Percentiles rank a stretch among this genome's conserved stretches.
These are phyloP conservation scores for Leucocoprinus leucothites DNA, from an alignment of 768 basidiomycete species.

Conservation along the genomic window DNA sequence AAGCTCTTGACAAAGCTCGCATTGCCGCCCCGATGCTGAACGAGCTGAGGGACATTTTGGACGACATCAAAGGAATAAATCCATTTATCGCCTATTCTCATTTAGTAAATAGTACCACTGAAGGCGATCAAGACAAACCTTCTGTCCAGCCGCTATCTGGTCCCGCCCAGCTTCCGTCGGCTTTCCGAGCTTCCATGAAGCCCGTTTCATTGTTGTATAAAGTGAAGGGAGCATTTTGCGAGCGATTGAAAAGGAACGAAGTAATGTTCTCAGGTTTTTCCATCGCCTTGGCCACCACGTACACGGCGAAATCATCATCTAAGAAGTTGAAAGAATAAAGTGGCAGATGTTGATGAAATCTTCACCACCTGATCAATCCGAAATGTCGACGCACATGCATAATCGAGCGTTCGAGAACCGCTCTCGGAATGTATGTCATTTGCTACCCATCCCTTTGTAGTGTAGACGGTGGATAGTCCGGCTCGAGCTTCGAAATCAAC, in stretches of 20 bases:
- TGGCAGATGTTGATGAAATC: too few relatives aligned
- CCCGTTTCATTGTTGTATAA: constrained; percentile 67
- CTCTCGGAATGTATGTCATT: constrained; percentile 76
- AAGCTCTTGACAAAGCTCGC: constrained; percentile 59
- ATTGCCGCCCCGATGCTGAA: constrained; percentile 65
- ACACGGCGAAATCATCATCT: constrained; percentile 80
- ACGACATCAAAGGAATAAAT: constrained; percentile 77
- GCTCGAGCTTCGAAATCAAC: constrained; percentile 82
- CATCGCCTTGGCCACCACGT: constrained; percentile 53
- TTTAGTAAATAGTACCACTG: background rate
- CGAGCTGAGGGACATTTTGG: constrained; percentile 63
- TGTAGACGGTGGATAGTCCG: constrained; percentile 68
- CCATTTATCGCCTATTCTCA: constrained; percentile 40
- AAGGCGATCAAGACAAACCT: constrained; percentile 32
- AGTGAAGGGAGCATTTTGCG: constrained; percentile 51
- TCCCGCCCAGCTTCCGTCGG: constrained; percentile 69
- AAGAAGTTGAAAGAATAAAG: background rate
- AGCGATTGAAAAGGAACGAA: constrained; percentile 48
- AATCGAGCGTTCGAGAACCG: constrained; percentile 74
- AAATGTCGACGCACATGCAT: constrained; percentile 52
- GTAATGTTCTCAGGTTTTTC: constrained; percentile 47
- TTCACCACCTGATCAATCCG: background rate
- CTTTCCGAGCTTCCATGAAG: constrained; percentile 79
- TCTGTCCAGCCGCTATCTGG: constrained; percentile 75
- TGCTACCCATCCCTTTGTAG: constrained; percentile 59